Conservation (phyloP, 2,329 filamentous ascomycete species). For the Aspergillus terreus region DNA sequence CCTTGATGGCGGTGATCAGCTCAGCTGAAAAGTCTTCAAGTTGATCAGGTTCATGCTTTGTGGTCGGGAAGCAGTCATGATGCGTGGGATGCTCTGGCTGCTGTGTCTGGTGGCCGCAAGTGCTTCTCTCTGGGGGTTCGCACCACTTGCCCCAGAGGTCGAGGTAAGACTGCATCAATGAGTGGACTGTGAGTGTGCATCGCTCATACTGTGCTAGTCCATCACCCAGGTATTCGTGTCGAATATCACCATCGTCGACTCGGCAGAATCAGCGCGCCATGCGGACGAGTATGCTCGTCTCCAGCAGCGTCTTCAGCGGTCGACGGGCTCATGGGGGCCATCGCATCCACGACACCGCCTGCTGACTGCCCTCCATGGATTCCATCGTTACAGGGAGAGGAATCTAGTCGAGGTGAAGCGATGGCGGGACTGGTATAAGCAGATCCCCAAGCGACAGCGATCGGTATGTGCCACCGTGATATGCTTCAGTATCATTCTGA, state of each 20-base stretch:
- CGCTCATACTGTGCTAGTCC: slow-evolving; percentile 1
- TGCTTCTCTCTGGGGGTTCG: not conserved
- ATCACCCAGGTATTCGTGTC: slow-evolving; percentile 11
- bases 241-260: slow-evolving; percentile 10
- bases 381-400: slow-evolving; percentile 19
- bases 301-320: slow-evolving; percentile 13
- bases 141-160: not conserved
- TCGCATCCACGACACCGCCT: slow-evolving; percentile 25
- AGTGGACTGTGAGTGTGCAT: not conserved
- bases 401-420: slow-evolving; percentile 16
- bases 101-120: not conserved
- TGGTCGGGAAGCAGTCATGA: not conserved
- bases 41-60: not conserved
- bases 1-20: not conserved
- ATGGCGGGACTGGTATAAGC: slow-evolving; percentile 20
- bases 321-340: slow-evolving; percentile 13
- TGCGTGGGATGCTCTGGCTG: not conserved
- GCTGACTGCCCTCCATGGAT: slow-evolving; percentile 24
- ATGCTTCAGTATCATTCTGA: not conserved
- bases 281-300: slow-evolving; percentile 14
- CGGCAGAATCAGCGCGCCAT: not conserved
- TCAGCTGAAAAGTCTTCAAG: not conserved
- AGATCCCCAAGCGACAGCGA: slow-evolving; percentile 16
- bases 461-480: slow-evolving; percentile 4
- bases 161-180: not conserved